phyloP scores from a whole-genome alignment of 78 protist genomes.

The Dictyostelium capitatum region DNA sequence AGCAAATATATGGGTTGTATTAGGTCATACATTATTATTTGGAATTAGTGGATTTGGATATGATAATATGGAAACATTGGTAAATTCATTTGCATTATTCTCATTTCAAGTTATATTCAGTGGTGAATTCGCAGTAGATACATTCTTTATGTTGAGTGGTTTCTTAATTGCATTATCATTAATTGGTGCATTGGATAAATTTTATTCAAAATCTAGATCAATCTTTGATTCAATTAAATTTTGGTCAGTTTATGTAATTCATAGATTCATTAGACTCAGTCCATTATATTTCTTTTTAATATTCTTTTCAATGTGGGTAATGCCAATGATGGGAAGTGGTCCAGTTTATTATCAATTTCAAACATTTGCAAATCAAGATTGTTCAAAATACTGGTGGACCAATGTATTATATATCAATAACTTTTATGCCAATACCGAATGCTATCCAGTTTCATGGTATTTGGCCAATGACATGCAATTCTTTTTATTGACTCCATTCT shows the following conservation, averaged over 20 bases:
- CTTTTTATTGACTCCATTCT: conserved; percentile 24
- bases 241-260: conserved; percentile 25
- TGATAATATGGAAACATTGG: neutral
- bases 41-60: neutral
- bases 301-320: neutral
- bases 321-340: conserved; percentile 19
- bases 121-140: conserved; percentile 70
- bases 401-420: conserved; percentile 40
- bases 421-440: conserved; percentile 1
- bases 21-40: conserved; percentile 47
- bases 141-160: conserved; percentile 45
- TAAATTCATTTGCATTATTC: neutral
- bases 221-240: neutral
- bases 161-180: conserved; percentile 20
- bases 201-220: neutral
- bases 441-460: conserved; percentile 40
- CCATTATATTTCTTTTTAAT: conserved; percentile 44
- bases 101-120: conserved; percentile 32
- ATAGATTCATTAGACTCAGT: conserved; percentile 26
- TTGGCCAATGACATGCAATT: conserved; percentile 54
- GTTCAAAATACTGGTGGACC: conserved; percentile 35
- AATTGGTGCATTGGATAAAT: neutral
- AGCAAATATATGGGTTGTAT: conserved; percentile 10
- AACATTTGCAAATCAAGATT: neutral
- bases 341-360: conserved; percentile 11